phyloP scores from a whole-genome alignment of 345 rosid species.

The Hirschfeldia incana region DNA sequence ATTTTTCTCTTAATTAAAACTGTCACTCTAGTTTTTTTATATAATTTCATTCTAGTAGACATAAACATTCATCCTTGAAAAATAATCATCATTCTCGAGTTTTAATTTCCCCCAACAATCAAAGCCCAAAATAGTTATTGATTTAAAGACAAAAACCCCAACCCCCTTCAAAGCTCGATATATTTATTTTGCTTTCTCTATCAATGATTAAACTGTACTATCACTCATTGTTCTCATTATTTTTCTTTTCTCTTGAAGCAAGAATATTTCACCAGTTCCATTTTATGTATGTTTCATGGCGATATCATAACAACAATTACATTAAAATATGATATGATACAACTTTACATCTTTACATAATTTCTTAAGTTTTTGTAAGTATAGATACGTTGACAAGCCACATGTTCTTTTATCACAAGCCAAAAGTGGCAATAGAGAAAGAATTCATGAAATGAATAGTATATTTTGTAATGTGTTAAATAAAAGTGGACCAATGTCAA shows the following conservation, averaged over 20 bases:
- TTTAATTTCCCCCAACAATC: not conserved
- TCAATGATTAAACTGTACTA: constrained; percentile 40
- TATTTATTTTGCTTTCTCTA: constrained; percentile 9
- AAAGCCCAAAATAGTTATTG: constrained; percentile 7
- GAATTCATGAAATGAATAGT: not conserved
- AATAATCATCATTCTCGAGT: not conserved
- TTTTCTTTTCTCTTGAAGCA: constrained; percentile 9
- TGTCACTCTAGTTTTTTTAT: not conserved
- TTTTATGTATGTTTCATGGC: constrained; percentile 11
- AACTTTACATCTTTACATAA: constrained; percentile 21
- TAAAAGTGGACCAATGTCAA: constrained; percentile 10
- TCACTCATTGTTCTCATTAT: constrained; percentile 38
- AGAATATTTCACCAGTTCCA: constrained; percentile 24
- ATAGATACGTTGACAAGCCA: constrained; percentile 42
- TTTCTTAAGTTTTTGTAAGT: not conserved
- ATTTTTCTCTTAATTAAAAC: not conserved
- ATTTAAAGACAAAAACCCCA: not conserved
- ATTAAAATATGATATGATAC: constrained; percentile 9
- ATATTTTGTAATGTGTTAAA: not conserved
- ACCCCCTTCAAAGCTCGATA: not conserved
- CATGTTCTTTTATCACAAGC: constrained; percentile 21
- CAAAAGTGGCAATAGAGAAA: constrained; percentile 23
- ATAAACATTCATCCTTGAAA: not conserved
- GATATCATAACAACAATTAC: not conserved
- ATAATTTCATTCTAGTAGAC: not conserved